A percentile compares a stretch with the other conserved stretches of the same genome.
These are phyloP conservation scores for Phylloporus arenicola DNA, from an alignment of 768 basidiomycete species.

Conservation along the genomic window DNA sequence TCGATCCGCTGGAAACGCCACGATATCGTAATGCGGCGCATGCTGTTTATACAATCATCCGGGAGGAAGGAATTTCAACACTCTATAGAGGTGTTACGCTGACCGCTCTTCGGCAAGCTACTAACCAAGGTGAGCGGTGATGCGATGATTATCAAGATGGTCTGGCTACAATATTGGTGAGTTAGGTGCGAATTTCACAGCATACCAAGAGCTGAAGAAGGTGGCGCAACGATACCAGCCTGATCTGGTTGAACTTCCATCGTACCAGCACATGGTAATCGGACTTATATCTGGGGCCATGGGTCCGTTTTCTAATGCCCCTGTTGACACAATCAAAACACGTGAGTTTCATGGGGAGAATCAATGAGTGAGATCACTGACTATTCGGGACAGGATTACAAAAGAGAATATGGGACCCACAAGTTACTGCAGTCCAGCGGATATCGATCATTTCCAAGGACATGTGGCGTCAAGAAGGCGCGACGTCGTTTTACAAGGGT, in stretches of 20 bases:
- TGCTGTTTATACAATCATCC: slow-evolving; percentile 89
- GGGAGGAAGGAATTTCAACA: slow-evolving; percentile 82
- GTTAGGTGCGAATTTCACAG: slow-evolving; percentile 92
- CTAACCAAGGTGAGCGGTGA: slow-evolving; percentile 74
- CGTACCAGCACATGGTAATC: slow-evolving; percentile 93
- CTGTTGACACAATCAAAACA: slow-evolving; percentile 93
- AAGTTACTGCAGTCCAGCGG: slow-evolving; percentile 73
- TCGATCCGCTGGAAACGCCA: slow-evolving; percentile 90
- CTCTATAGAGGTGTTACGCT: slow-evolving; percentile 91
- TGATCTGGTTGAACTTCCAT: slow-evolving; percentile 71
- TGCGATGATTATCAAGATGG: slow-evolving; percentile 4
- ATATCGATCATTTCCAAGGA: slow-evolving; percentile 78
- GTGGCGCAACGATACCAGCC: slow-evolving; percentile 75
- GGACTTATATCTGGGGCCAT: slow-evolving; percentile 95
- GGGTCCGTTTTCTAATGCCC: slow-evolving; percentile 98
- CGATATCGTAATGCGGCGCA: slow-evolving; percentile 96
- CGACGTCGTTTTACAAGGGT: slow-evolving; percentile 93
- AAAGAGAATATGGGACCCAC: slow-evolving; percentile 69
- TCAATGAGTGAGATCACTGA: background rate
- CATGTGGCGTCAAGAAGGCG: slow-evolving; percentile 91
- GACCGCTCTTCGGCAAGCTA: slow-evolving; percentile 93
- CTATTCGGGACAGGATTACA: slow-evolving; percentile 58
- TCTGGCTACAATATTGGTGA: background rate
- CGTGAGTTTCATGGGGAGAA: slow-evolving; percentile 42
- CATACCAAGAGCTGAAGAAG: slow-evolving; percentile 95